Percentiles rank a stretch among this genome's conserved stretches.
Evolutionary conservation across 352 stramenopile species (phyloP).

Genomic region (Phytopythium mirpurense): DNA sequence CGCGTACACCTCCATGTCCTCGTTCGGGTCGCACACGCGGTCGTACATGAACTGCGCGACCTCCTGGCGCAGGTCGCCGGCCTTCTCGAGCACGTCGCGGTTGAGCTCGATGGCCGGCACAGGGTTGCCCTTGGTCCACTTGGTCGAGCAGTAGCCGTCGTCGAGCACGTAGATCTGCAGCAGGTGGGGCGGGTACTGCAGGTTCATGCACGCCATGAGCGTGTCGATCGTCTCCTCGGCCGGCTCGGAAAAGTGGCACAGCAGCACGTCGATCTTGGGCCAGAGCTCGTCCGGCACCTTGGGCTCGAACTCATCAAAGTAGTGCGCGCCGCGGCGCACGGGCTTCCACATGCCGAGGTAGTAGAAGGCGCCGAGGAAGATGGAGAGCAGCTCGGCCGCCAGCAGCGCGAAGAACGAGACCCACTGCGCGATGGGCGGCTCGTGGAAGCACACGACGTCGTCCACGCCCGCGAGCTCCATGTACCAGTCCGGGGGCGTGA

Average conservation of each 20-base stretch:
- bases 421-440: slow-evolving; percentile 73
- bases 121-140: slow-evolving; percentile 77
- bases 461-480: slow-evolving; percentile 65
- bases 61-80: slow-evolving; percentile 76
- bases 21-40: slow-evolving; percentile 78
- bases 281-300: slow-evolving; percentile 77
- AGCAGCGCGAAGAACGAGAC: slow-evolving; percentile 75
- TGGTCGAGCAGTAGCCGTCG: slow-evolving; percentile 78
- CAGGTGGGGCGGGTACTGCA: slow-evolving; percentile 85
- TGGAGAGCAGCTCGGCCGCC: slow-evolving; percentile 56
- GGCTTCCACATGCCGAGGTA: slow-evolving; percentile 90
- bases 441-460: slow-evolving; percentile 72
- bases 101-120: slow-evolving; percentile 68
- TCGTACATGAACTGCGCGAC: slow-evolving; percentile 88
- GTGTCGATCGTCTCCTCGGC: slow-evolving; percentile 84
- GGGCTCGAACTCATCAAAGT: slow-evolving; percentile 85
- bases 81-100: slow-evolving; percentile 71
- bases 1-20: slow-evolving; percentile 84
- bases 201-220: slow-evolving; percentile 81
- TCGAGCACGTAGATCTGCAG: slow-evolving; percentile 85
- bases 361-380: slow-evolving; percentile 69
- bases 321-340: slow-evolving; percentile 79
- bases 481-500: slow-evolving; percentile 71
- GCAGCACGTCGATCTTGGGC: slow-evolving; percentile 79
- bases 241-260: slow-evolving; percentile 81